Base-by-base conservation (phyloP, 1,284 basidiomycete genomes). In the Wallemia mellicola region DNA sequence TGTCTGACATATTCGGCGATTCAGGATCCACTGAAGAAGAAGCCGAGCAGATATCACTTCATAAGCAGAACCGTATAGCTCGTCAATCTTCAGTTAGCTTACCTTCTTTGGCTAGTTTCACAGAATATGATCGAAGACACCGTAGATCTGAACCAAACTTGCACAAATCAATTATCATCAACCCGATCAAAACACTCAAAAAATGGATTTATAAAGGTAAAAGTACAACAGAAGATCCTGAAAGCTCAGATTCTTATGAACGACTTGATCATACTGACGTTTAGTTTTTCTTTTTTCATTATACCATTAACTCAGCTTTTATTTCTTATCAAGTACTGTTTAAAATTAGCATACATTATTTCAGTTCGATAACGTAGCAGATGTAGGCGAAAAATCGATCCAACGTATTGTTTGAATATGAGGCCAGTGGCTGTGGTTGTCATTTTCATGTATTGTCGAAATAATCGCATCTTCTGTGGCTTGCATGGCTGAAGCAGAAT, bases 1-100 rank as follows among this genome's bases (percentile, higher is more conserved):
- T 56, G 14, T 30, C 48, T 59, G 22, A 60, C 54, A 24, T 38
- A 48, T 3, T 60, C 59, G 30, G 55, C 24, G 55, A 57, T 17
- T 26, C 55, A 57, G 55, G 27, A 9, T 17, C 24, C 5, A 26
- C 55, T 14, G 9, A 5, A 15, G 55, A 57, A 28, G 55, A 57
- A 24, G 55, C 24, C 25, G 55, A 57, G 55, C 55, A 57, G 55
- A 15, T 28, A 7, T 14, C 55, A 7, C 38, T 48, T 3, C 14
- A n/a, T 3, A 48, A 48, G 38, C 38, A 48, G 19, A 48, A 11
- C 9, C 14, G 38, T 5, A 3, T n/a, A 48, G 3, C 5, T 11
- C 38, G 38, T 5, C 38, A 48, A 48, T 48, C 38, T 5, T 48
- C 38, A 17, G 38, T 48, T 3, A 48, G 19, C 19, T 48, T 48